These are phyloP conservation scores for Cyberlindnera euphorbiae DNA, from an alignment of 805 yeast genomes.

Conservation along the genomic window DNA sequence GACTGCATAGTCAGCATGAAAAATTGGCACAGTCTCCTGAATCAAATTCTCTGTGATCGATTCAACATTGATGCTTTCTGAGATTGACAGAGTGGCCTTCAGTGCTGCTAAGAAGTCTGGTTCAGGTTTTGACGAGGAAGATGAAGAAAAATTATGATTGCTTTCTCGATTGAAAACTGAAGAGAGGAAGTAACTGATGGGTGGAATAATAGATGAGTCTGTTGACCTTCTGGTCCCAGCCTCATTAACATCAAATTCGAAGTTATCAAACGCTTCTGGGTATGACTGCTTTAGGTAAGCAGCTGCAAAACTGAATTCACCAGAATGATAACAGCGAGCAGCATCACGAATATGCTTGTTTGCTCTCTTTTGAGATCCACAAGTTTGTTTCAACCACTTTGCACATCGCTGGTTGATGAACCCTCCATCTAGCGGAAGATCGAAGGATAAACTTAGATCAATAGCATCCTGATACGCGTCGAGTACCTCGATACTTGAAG, in stretches of 20 bases:
- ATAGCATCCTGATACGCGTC: conserved; percentile 43
- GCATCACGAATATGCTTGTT: conserved; percentile 35
- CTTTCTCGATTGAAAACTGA: conserved; percentile 24
- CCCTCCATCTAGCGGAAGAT: conserved; percentile 36
- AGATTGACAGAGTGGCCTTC: conserved; percentile 43
- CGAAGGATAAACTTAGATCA: conserved; percentile 29
- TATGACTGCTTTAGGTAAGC: conserved; percentile 27
- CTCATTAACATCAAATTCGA: conserved; percentile 24
- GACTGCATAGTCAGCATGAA: conserved; percentile 34
- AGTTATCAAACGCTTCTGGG: conserved; percentile 25
- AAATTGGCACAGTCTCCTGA: conserved; percentile 33
- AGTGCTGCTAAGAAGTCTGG: conserved; percentile 32
- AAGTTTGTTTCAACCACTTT: conserved; percentile 24
- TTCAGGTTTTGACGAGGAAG: conserved; percentile 9
- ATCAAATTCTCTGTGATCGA: conserved; percentile 35
- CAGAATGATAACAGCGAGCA: conserved; percentile 28
- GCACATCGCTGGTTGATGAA: conserved; percentile 39
- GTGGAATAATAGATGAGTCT: conserved; percentile 11
- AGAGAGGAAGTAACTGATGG: conserved; percentile 27
- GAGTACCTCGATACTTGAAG: conserved; percentile 33
- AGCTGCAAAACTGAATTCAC: conserved; percentile 27
- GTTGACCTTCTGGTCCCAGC: conserved; percentile 10
- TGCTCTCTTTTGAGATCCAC: conserved; percentile 30
- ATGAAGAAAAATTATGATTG: neutral
- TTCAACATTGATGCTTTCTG: conserved; percentile 38